Evolutionary conservation across 768 basidiomycete genomes (phyloP).

Genomic region (Amanita inopinata): DNA sequence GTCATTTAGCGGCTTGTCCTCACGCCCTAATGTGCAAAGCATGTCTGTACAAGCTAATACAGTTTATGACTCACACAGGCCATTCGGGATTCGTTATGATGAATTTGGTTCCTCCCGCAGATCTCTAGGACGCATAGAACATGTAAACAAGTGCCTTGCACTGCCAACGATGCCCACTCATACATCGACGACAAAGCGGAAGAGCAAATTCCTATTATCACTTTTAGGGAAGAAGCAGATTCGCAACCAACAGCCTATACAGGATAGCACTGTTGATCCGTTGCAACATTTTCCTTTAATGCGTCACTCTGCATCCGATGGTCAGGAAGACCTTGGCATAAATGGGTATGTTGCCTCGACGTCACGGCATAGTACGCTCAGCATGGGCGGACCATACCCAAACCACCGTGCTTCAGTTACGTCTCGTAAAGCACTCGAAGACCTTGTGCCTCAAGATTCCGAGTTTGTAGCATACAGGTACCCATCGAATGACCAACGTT

Average conservation of each 20-base stretch:
- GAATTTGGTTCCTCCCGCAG: slow-evolving; percentile 66
- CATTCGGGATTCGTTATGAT: slow-evolving; percentile 41
- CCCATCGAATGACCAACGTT: slow-evolving; percentile 64
- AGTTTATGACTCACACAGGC: slow-evolving; percentile 26
- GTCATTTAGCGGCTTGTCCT: slow-evolving; percentile 62
- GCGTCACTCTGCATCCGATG: slow-evolving; percentile 32
- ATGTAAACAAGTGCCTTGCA: slow-evolving; percentile 21
- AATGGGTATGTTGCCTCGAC: slow-evolving; percentile 40
- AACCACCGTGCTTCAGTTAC: slow-evolving; percentile 46
- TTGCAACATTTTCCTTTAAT: slow-evolving; percentile 42
- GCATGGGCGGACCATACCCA: slow-evolving; percentile 27
- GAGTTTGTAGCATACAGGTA: slow-evolving; percentile 86
- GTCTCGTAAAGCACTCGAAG: slow-evolving; percentile 64
- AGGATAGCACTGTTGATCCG: slow-evolving; percentile 21
- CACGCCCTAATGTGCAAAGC: slow-evolving; percentile 48
- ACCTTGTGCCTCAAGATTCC: slow-evolving; percentile 74
- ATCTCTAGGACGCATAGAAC: slow-evolving; percentile 40
- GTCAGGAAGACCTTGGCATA: slow-evolving; percentile 37
- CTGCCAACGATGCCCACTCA: slow-evolving; percentile 19
- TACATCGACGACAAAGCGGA: slow-evolving; percentile 42
- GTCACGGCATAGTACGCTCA: slow-evolving; percentile 41
- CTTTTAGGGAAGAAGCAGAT: slow-evolving; percentile 50
- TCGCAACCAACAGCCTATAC: slow-evolving; percentile 22
- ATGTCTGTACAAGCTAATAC: slow-evolving; percentile 28
- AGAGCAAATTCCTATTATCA: slow-evolving; percentile 61